Conservation (phyloP, 805 yeast species). For the Teunomyces cretensis region DNA sequence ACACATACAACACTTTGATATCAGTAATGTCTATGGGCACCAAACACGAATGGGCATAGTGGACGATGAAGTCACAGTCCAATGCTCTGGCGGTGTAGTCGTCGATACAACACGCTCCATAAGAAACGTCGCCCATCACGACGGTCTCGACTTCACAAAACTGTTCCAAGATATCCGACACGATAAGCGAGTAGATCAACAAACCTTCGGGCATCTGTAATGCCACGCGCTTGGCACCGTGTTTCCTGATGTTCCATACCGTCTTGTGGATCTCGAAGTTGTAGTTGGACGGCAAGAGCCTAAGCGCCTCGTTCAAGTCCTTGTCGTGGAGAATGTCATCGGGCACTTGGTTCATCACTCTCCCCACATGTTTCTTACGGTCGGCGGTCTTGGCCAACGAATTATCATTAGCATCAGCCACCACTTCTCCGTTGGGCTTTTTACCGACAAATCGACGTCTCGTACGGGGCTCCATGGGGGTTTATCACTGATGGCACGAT, state of each 20-base stretch:
- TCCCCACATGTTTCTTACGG: conserved; percentile 40
- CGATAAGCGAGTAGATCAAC: conserved; percentile 79
- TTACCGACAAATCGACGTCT: conserved; percentile 64
- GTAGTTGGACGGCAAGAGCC: conserved; percentile 82
- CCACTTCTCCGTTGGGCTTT: conserved; percentile 22
- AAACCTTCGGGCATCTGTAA: conserved; percentile 98
- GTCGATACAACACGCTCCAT: conserved; percentile 98
- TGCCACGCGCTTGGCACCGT: conserved; percentile 78
- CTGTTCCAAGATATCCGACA: conserved; percentile 91
- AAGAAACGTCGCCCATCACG: conserved; percentile 98
- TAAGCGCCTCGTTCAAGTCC: conserved; percentile 82
- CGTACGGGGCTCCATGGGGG: not conserved
- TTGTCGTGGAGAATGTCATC: conserved; percentile 75
- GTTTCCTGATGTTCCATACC: conserved; percentile 84
- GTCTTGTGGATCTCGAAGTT: conserved; percentile 96
- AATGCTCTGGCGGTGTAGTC: conserved; percentile 91
- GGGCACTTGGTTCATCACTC: conserved; percentile 85
- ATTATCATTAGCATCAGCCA: conserved; percentile 8
- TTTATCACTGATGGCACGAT: not conserved
- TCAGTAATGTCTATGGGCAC: conserved; percentile 92
- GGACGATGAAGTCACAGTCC: conserved; percentile 92
- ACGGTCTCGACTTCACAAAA: conserved; percentile 84
- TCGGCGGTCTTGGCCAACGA: conserved; percentile 13
- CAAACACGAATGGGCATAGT: conserved; percentile 95
- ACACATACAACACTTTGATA: conserved; percentile 90